These are phyloP conservation scores for Polyporus arcularius DNA, from an alignment of 768 basidiomycete species.

Conservation along the genomic window DNA sequence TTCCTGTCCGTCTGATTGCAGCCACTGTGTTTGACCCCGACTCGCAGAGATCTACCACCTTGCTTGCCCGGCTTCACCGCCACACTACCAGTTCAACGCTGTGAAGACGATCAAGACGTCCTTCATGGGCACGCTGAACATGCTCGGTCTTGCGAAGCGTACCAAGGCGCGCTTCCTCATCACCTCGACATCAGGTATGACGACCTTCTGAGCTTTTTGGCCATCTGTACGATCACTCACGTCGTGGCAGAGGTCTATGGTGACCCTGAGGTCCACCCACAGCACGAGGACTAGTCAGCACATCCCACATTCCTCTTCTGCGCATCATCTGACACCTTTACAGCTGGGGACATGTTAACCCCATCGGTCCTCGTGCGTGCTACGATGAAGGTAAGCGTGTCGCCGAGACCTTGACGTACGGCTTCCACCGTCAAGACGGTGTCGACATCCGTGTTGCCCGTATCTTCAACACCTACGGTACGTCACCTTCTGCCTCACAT, in stretches of 20 bases:
- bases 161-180: slow-evolving; percentile 97
- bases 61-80: slow-evolving; percentile 96
- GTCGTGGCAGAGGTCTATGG: slow-evolving; percentile 84
- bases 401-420: slow-evolving; percentile 96
- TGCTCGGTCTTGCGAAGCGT: slow-evolving; percentile 97
- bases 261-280: slow-evolving; percentile 97
- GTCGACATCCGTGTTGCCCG: slow-evolving; percentile 97
- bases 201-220: slow-evolving; percentile 10
- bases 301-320: background rate
- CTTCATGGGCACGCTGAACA: slow-evolving; percentile 97
- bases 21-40: background rate
- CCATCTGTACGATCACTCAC: background rate
- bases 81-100: slow-evolving; percentile 97
- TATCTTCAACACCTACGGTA: slow-evolving; percentile 96
- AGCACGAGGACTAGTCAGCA: slow-evolving; percentile 90
- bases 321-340: slow-evolving; percentile 18
- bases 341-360: slow-evolving; percentile 98
- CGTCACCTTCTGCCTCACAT: slow-evolving; percentile 13
- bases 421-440: slow-evolving; percentile 90
- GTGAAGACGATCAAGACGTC: slow-evolving; percentile 99
- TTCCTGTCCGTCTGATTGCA: slow-evolving; percentile 3
- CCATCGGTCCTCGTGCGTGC: slow-evolving; percentile 97
- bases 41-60: slow-evolving; percentile 92
- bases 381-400: slow-evolving; percentile 99
- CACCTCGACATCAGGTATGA: slow-evolving; percentile 86